These are phyloP conservation scores for Cryptococcus maquisensis DNA, from an alignment of 1,284 basidiomycete species.

Conservation along the genomic window DNA sequence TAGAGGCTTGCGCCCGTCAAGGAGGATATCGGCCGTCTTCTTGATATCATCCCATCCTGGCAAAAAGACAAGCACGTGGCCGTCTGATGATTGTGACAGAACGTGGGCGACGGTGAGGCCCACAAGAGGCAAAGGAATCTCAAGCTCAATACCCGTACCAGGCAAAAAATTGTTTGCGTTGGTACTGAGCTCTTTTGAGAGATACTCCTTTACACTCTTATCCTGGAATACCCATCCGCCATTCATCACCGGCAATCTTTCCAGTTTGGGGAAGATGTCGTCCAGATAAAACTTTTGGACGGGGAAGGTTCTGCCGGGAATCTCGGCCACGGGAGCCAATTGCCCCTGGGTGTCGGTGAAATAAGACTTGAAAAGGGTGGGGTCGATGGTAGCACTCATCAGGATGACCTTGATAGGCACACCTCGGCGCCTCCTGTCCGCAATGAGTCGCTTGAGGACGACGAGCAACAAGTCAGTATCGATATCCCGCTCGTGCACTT, in stretches of 20 bases:
- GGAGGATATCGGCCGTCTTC: slow-evolving; percentile 66
- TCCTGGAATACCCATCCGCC: slow-evolving; percentile 66
- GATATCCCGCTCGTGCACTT: slow-evolving; percentile 93
- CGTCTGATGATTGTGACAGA: slow-evolving; percentile 67
- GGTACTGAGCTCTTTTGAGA: slow-evolving; percentile 65
- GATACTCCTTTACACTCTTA: slow-evolving; percentile 70
- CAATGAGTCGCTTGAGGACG: slow-evolving; percentile 79
- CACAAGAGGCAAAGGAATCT: slow-evolving; percentile 77
- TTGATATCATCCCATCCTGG: slow-evolving; percentile 71
- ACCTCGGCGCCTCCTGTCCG: slow-evolving; percentile 67
- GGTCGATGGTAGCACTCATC: slow-evolving; percentile 95
- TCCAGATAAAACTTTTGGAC: slow-evolving; percentile 79
- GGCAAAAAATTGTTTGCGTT: slow-evolving; percentile 30
- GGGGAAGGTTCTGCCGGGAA: slow-evolving; percentile 90
- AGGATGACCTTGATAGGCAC: slow-evolving; percentile 82
- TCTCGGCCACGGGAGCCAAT: slow-evolving; percentile 70
- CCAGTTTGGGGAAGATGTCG: slow-evolving; percentile 63
- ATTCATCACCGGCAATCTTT: slow-evolving; percentile 38
- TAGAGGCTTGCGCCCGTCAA: slow-evolving; percentile 53
- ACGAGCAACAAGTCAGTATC: slow-evolving; percentile 91
- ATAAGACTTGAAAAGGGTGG: slow-evolving; percentile 81
- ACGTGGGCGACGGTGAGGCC: slow-evolving; percentile 79
- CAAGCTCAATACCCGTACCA: slow-evolving; percentile 56
- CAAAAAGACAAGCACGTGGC: slow-evolving; percentile 82
- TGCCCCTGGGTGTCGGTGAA: slow-evolving; percentile 62